Evolutionary conservation across 106 monocot species (phyloP), one percentile per base, ranked within the genome.

Genomic region (Phalaenopsis aphrodite): DNA sequence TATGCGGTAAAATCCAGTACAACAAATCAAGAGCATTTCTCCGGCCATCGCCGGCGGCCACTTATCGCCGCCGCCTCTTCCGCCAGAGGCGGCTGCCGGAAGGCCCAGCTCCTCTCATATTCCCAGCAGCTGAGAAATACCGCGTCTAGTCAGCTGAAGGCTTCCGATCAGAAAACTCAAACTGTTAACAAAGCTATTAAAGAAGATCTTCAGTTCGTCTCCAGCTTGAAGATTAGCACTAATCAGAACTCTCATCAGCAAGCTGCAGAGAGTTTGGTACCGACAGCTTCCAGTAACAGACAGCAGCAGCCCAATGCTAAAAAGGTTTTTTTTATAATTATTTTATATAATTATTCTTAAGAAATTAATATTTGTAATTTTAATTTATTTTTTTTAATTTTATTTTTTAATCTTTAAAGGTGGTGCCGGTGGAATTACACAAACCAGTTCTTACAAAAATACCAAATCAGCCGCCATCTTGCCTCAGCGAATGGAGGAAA

Each of bases 101-200:
- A 76, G 30, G 76, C 76, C 0, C 76, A 76, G 76, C 76, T 76
- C 49, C 76, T 76, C 19, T 8, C 49, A 2, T 76, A 76, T 19
- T 42, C 76, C 7, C 46, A 46, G 48, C 48, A 76, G 76, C 19
- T 76, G 76, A 47, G 76, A 24, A 46, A 46, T 49, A 8, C 52
- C 12, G 76, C 76, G 11, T 21, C 24, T 12, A 10, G 76, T 5
- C 24, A 76, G 5, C 43, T 11, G 10, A n/a, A 21, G 10, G 8
- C 71, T 15, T 1, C 39, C 5, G 12, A 10, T 30, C 39, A 71
- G 30, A 41, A 41, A 42, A 11, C 15, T 10, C 19, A 45, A 16
- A 12, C 74, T 4, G 38, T 2, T 15, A 39, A 74, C 8, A 74
- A n/a, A 45, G 43, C 17, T 30, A 30, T 30, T 8, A 74, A 19